phyloP scores from a whole-genome alignment of 352 stramenopile genomes.

The Plasmopara muralis region DNA sequence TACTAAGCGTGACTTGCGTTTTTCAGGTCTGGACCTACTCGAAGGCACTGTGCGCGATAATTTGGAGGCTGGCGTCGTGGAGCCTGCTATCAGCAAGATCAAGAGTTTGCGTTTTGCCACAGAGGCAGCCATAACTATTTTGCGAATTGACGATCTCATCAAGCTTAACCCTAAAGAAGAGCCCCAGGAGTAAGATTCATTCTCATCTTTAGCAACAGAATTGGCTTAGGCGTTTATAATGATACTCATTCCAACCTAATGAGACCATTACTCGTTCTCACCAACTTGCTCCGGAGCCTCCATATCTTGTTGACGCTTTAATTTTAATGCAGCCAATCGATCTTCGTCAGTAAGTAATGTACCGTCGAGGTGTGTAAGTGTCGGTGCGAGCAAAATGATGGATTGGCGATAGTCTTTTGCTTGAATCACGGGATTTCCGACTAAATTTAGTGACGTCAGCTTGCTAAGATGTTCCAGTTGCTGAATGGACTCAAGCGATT shows the following conservation, averaged over 20 bases:
- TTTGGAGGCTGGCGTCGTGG: constrained; percentile 94
- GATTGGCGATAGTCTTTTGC: too few relatives aligned
- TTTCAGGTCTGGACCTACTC: constrained; percentile 95
- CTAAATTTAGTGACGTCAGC: too few relatives aligned
- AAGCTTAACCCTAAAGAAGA: constrained; percentile 91
- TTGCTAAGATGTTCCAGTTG: too few relatives aligned
- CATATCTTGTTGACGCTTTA: too few relatives aligned
- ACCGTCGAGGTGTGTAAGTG: too few relatives aligned
- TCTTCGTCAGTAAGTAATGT: too few relatives aligned
- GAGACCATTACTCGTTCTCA: constrained; percentile 10
- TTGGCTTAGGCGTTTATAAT: constrained; percentile 41
- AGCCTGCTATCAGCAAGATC: constrained; percentile 99
- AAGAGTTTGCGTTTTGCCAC: constrained; percentile 99
- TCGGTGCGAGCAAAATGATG: too few relatives aligned
- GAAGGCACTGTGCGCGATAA: constrained; percentile 95
- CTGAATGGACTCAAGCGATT: too few relatives aligned
- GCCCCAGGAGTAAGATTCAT: constrained; percentile 53
- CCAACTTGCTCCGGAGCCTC: too few relatives aligned
- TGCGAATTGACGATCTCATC: constrained; percentile 99
- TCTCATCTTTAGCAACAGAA: constrained; percentile 12
- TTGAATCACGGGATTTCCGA: too few relatives aligned
- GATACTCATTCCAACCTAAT: constrained; percentile 24
- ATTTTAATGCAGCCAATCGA: too few relatives aligned
- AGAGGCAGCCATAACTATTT: constrained; percentile 98
- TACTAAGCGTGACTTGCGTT: constrained; percentile 70